These are phyloP conservation scores for Pisolithus marmoratus DNA, from an alignment of 768 basidiomycete genomes.

Conservation along the genomic window DNA sequence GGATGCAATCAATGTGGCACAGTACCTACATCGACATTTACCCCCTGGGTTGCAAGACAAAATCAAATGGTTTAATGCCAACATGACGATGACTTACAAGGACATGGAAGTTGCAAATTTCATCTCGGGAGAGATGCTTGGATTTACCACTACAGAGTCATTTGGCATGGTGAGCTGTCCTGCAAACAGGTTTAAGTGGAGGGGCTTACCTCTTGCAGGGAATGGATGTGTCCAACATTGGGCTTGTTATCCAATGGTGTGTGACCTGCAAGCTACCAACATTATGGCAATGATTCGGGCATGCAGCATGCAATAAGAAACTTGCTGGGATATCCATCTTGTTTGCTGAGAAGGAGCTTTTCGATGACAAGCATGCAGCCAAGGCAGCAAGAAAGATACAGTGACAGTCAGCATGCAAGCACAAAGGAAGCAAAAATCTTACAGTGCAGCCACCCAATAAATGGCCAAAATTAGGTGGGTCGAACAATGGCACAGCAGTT, in stretches of 20 bases:
- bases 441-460: too few species aligned
- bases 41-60: slow-evolving; percentile 5
- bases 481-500: not conserved
- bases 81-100: slow-evolving; percentile 17
- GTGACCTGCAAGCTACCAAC: slow-evolving; percentile 19
- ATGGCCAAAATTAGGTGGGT: too few species aligned
- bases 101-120: slow-evolving; percentile 9
- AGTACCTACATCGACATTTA: slow-evolving; percentile 12
- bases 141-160: slow-evolving; percentile 26
- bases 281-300: slow-evolving; percentile 31
- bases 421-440: too few species aligned
- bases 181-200: not conserved
- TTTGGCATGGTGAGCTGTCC: slow-evolving; percentile 31
- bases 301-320: slow-evolving; percentile 13
- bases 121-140: slow-evolving; percentile 12
- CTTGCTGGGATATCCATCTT: slow-evolving; percentile 18
- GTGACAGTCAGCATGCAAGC: not conserved
- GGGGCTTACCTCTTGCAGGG: slow-evolving; percentile 21
- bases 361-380: slow-evolving; percentile 7
- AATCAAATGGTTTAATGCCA: slow-evolving; percentile 24
- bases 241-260: slow-evolving; percentile 31
- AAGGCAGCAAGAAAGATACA: not conserved
- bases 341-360: slow-evolving; percentile 24
- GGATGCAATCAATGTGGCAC: not conserved
- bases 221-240: slow-evolving; percentile 30